Base-by-base conservation (phyloP, 257 asterid species). In the Nicotiana tomentosiformis region DNA sequence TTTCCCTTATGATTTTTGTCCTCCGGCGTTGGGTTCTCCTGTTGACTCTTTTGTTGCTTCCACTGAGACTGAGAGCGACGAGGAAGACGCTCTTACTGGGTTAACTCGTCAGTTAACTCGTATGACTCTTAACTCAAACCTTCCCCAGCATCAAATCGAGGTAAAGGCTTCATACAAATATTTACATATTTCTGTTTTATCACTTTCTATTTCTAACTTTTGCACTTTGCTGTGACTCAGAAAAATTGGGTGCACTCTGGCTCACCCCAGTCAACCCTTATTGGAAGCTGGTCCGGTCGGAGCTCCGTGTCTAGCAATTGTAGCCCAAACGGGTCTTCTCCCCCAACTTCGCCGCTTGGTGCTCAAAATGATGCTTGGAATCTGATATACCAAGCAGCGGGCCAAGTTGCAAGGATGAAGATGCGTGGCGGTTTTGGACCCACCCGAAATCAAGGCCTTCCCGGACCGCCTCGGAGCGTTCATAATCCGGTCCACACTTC, bases 221-320 rank as follows among this genome's bases (percentile, higher is more conserved):
- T 35, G 9, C 5, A 20, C 17, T 1, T 39, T 9, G 82, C 79
- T 88, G 96, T 87, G 89, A 80, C 70, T 83, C 82, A 91, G 97
- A 90, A 89, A 82, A 76, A 84, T 53, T 29, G 88, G 90, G 81
- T 78, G 65, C 72, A 88, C 90, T 87, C 95, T 10, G 89, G 92
- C 15, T 93, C 98, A 4, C 95, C 96, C 0, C 93, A 90, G 69
- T 93, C 98, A 26, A 90, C 94, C 8, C 82, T 90, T 72, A 33
- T 79, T 11, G 85, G 88, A 12, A 87, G 89, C 55, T 90, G 89
- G 87, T 80, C 88, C 2, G 89, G 84, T 12, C 86, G 89, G 81
- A 88, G 91, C 81, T 37, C 89, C 86, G 85, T 85, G 18, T 89
- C 91, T 23, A 77, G 86, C 78, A 83, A 78, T 84, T 89, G 91